phyloP scores from a whole-genome alignment of 768 basidiomycete species.

The Pulveroboletus sp. region DNA sequence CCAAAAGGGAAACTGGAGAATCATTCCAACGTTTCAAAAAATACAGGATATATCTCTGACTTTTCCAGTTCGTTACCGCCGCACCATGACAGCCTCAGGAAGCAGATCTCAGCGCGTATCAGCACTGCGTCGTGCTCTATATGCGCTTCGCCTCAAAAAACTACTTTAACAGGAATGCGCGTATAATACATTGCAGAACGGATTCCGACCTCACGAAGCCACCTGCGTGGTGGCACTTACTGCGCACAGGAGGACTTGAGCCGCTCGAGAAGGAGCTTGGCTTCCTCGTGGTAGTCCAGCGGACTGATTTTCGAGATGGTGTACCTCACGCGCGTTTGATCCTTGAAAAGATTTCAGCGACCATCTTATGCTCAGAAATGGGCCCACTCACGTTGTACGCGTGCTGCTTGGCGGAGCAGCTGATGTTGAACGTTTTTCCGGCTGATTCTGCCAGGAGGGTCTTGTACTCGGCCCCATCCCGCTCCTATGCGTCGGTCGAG shows the following conservation, averaged over 20 bases:
- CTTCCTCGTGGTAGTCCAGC: constrained; percentile 70
- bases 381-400: constrained; percentile 65
- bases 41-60: no score
- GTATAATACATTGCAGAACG: constrained; percentile 6
- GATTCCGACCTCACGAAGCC: neutral
- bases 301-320: constrained; percentile 65
- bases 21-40: no score
- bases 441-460: constrained; percentile 57
- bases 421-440: constrained; percentile 75
- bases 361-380: constrained; percentile 6
- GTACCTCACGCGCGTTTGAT: constrained; percentile 77
- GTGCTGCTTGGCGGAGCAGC: constrained; percentile 83
- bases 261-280: constrained; percentile 51
- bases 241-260: constrained; percentile 56
- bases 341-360: no score
- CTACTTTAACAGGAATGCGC: no score
- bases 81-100: no score
- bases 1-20: no score
- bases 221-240: constrained; percentile 7
- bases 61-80: no score
- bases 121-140: no score
- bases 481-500: constrained; percentile 40
- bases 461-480: constrained; percentile 55
- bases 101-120: no score
- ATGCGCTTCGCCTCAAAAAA: no score